A percentile compares a stretch with the other conserved stretches of the same genome.
These are phyloP conservation scores for Telopea speciosissima DNA, from an alignment of 177 flowering plant genomes.

Conservation along the genomic window DNA sequence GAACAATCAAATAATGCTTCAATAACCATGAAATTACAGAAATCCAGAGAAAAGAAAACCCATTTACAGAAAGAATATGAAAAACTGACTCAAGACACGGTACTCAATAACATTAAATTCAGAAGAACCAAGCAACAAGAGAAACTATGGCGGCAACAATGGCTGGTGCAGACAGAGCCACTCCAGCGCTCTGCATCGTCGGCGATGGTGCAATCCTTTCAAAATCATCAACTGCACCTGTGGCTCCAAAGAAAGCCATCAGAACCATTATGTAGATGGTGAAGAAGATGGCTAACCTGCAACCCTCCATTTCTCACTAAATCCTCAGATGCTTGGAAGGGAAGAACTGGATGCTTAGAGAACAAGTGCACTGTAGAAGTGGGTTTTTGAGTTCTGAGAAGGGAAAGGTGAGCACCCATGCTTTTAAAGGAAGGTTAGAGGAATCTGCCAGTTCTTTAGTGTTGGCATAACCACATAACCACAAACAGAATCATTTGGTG, in stretches of 20 bases:
- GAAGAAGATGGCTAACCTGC: conserved; percentile 15
- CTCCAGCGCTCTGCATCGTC: conserved; percentile 20
- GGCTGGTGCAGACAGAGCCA: conserved; percentile 12
- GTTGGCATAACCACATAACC: conserved; percentile 7
- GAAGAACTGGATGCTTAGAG: background rate
- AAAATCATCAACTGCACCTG: conserved; percentile 6
- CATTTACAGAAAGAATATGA: background rate
- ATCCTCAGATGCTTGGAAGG: background rate
- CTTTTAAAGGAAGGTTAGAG: background rate
- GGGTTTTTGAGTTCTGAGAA: background rate
- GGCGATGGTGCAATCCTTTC: conserved; percentile 25
- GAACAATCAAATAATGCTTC: too few relatives aligned
- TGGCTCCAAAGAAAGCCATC: conserved; percentile 9
- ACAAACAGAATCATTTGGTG: conserved; percentile 11
- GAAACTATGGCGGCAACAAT: conserved; percentile 18
- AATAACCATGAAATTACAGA: too few relatives aligned
- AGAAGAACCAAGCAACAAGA: conserved; percentile 22
- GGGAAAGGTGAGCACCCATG: background rate
- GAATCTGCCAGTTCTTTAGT: conserved; percentile 10
- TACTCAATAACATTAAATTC: background rate
- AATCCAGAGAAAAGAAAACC: background rate
- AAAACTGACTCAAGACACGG: background rate
- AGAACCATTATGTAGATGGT: conserved; percentile 19
- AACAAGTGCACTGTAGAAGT: background rate
- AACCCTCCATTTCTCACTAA: conserved; percentile 7